These are phyloP conservation scores for Evernia prunastri DNA, from an alignment of 495 filamentous ascomycete species.

Conservation along the genomic window DNA sequence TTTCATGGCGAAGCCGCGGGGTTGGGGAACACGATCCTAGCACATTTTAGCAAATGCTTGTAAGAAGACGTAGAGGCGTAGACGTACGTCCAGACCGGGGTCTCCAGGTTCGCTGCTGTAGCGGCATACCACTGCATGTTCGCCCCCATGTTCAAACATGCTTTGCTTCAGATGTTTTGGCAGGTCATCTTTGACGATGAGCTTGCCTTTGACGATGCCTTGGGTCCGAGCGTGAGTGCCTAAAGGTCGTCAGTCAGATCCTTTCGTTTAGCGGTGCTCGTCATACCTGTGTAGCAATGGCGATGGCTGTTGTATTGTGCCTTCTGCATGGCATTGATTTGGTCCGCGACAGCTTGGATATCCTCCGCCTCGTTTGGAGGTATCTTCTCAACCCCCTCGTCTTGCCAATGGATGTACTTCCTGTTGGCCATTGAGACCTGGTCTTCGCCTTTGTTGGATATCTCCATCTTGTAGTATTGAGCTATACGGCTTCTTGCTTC, in stretches of 20 bases:
- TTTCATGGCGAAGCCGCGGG: constrained; percentile 45
- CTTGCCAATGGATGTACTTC: constrained; percentile 39
- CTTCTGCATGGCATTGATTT: constrained; percentile 44
- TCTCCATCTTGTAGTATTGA: constrained; percentile 14
- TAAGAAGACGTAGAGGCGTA: constrained; percentile 5
- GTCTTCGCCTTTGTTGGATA: constrained; percentile 22
- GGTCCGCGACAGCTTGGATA: constrained; percentile 40
- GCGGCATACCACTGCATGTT: constrained; percentile 35
- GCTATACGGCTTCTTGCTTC: not conserved
- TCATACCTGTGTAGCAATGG: constrained; percentile 36
- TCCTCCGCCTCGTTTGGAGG: constrained; percentile 39
- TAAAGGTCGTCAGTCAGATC: not conserved
- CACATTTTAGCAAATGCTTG: constrained; percentile 10
- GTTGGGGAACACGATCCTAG: constrained; percentile 39
- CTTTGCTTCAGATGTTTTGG: constrained; percentile 39
- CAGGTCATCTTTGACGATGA: constrained; percentile 37
- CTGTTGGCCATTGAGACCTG: constrained; percentile 25
- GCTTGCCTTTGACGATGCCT: constrained; percentile 41
- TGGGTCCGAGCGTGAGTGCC: constrained; percentile 41
- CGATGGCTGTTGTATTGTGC: constrained; percentile 41
- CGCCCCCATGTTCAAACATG: constrained; percentile 37
- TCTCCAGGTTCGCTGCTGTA: constrained; percentile 41
- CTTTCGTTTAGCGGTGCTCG: not conserved
- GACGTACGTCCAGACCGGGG: constrained; percentile 35
- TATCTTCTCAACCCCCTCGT: constrained; percentile 38